Percentiles rank a stretch among this genome's conserved stretches.
Evolutionary conservation across 768 basidiomycete genomes (phyloP).

Genomic region (Russula abietina): DNA sequence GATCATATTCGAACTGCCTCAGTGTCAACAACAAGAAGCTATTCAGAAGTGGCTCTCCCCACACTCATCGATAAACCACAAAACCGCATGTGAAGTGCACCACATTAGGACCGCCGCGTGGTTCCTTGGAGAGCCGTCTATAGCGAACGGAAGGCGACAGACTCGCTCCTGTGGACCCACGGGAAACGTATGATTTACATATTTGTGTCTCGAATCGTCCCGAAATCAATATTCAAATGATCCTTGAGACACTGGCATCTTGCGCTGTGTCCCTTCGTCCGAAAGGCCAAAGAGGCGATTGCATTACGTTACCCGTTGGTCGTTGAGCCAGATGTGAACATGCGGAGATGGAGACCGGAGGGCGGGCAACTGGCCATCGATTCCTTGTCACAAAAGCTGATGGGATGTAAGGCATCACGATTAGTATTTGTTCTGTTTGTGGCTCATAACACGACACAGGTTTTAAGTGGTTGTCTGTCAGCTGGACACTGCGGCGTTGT

Average conservation of each 20-base stretch:
- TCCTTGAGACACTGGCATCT: background rate
- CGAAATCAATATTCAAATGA: background rate
- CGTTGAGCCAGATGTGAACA: background rate
- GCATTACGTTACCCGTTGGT: background rate
- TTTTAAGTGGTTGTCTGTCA: background rate
- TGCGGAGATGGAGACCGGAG: background rate
- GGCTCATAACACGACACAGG: background rate
- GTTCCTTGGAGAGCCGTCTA: background rate
- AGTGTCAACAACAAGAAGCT: background rate
- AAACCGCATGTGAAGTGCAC: background rate
- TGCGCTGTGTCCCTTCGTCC: background rate
- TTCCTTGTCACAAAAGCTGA: background rate
- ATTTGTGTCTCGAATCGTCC: background rate
- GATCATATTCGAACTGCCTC: background rate
- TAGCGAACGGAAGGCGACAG: background rate
- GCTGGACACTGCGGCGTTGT: background rate
- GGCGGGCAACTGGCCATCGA: background rate
- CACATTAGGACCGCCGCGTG: background rate
- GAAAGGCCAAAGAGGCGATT: background rate
- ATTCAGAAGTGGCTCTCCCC: background rate
- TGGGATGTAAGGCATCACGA: background rate
- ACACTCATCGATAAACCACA: background rate
- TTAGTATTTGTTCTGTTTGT: background rate
- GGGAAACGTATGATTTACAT: constrained; percentile 4
- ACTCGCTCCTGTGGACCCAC: background rate